A percentile compares a stretch with the other conserved stretches of the same genome.
Conservation (phyloP, 805 yeast genomes). For the Candida jianshihensis region DNA sequence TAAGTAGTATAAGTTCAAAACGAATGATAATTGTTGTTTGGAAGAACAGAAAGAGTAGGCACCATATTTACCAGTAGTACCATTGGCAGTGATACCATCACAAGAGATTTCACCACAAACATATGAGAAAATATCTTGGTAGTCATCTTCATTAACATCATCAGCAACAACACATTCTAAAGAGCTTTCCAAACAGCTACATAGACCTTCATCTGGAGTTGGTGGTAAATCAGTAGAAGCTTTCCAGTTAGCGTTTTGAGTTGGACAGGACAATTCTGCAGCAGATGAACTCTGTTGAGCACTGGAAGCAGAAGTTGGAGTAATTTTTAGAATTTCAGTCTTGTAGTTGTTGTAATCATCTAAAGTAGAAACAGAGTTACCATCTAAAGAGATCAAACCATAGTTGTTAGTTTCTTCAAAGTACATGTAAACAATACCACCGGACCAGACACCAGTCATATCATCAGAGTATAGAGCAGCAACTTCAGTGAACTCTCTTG, state of each 20-base stretch:
- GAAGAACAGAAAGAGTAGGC: slow-evolving; percentile 64
- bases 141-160: slow-evolving; percentile 47
- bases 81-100: slow-evolving; percentile 54
- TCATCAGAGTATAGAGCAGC: slow-evolving; percentile 52
- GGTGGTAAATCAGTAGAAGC: slow-evolving; percentile 72
- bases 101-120: slow-evolving; percentile 56
- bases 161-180: slow-evolving; percentile 54
- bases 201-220: slow-evolving; percentile 58
- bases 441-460: slow-evolving; percentile 84
- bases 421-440: slow-evolving; percentile 86
- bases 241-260: slow-evolving; percentile 48
- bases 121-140: slow-evolving; percentile 48
- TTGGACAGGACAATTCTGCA: slow-evolving; percentile 55
- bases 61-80: slow-evolving; percentile 63
- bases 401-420: slow-evolving; percentile 69
- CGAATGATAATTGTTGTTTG: slow-evolving; percentile 58
- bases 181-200: slow-evolving; percentile 56
- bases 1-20: slow-evolving; percentile 58
- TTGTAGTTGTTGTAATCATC: slow-evolving; percentile 59
- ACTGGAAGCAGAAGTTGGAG: slow-evolving; percentile 44
- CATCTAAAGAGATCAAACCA: slow-evolving; percentile 57
- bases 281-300: slow-evolving; percentile 33
- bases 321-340: slow-evolving; percentile 44
- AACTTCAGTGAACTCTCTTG: slow-evolving; percentile 72
- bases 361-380: slow-evolving; percentile 47